phyloP scores from a whole-genome alignment of 495 filamentous ascomycete species.

The Penicillium parvum region DNA sequence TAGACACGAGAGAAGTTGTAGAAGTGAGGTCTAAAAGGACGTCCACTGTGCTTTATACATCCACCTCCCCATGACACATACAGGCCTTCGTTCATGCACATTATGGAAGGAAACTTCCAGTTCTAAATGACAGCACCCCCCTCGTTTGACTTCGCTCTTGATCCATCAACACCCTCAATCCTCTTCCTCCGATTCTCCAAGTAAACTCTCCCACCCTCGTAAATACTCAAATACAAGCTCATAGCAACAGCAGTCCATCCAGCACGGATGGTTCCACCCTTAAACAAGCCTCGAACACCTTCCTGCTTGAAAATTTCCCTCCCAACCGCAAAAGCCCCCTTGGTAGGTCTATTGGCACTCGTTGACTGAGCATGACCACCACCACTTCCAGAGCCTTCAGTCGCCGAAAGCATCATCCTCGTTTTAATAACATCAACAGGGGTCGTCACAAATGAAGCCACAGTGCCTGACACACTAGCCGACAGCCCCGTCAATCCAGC shows the following conservation, averaged over 20 bases:
- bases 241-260: constrained; percentile 77
- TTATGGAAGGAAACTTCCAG: no score
- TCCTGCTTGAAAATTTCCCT: constrained; percentile 56
- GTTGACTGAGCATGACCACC: constrained; percentile 11
- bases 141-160: no score
- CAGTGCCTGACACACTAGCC: constrained; percentile 62
- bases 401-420: constrained; percentile 62
- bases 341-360: no score
- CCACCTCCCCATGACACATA: no score
- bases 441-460: constrained; percentile 70
- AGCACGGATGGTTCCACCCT: constrained; percentile 69
- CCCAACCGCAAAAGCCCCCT: constrained; percentile 50
- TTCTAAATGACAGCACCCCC: constrained; percentile 6
- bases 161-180: constrained; percentile 10
- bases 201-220: constrained; percentile 73
- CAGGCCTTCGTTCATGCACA: no score
- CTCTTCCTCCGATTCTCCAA: constrained; percentile 46
- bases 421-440: constrained; percentile 86
- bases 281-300: constrained; percentile 69
- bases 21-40: no score
- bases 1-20: no score
- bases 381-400: constrained; percentile 2
- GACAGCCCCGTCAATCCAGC: constrained; percentile 64
- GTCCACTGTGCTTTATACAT: no score
- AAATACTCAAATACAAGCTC: constrained; percentile 80